These are phyloP conservation scores for Nemania diffusa DNA, from an alignment of 2,329 filamentous ascomycete species.

Conservation along the genomic window DNA sequence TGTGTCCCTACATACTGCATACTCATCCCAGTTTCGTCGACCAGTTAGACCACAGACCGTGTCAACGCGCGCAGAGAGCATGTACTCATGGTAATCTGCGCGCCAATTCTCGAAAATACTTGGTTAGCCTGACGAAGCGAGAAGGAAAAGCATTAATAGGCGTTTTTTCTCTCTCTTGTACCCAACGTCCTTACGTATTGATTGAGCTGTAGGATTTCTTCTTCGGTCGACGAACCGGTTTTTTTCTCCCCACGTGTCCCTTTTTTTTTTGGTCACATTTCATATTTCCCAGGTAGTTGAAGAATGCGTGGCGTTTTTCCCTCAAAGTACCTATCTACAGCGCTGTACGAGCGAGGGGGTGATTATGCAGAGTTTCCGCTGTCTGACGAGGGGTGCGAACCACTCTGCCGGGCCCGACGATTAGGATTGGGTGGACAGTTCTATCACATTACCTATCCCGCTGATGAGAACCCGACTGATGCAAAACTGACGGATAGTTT, in stretches of 20 bases:
- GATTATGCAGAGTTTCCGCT: conserved; percentile 10
- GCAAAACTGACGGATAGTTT: background rate
- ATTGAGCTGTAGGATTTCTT: background rate
- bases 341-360: conserved; percentile 2
- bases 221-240: background rate
- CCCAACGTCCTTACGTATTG: background rate
- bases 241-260: background rate
- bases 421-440: conserved; percentile 24
- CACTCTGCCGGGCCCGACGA: conserved; percentile 25
- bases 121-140: background rate
- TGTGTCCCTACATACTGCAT: background rate
- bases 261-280: background rate
- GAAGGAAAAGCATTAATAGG: background rate
- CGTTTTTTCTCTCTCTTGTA: background rate
- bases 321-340: background rate
- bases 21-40: background rate
- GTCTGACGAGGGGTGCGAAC: conserved; percentile 23
- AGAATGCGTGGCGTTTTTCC: conserved; percentile 17
- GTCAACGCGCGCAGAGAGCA: background rate
- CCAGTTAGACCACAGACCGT: background rate
- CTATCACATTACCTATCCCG: background rate
- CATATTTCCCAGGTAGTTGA: background rate
- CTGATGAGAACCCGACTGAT: background rate
- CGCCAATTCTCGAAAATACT: background rate
- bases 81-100: background rate